These are phyloP conservation scores for Cystobasidium pallidum DNA, from an alignment of 1,284 basidiomycete genomes.

Conservation along the genomic window DNA sequence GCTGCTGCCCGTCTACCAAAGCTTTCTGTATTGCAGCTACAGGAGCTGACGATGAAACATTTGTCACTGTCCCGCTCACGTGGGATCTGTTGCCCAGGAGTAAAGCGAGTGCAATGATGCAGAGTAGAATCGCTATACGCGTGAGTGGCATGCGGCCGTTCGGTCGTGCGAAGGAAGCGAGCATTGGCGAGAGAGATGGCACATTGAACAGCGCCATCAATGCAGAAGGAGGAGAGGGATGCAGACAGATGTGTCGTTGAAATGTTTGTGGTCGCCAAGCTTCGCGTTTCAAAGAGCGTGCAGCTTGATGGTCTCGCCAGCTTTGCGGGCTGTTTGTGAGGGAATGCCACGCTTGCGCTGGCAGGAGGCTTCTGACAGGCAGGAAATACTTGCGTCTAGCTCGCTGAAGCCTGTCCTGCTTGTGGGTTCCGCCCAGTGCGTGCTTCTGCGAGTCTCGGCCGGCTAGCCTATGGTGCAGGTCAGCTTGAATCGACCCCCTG, in stretches of 20 bases:
- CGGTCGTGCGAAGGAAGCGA: neutral
- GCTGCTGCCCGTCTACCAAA: neutral
- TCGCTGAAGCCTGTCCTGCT: too few relatives aligned
- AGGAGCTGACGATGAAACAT: constrained; percentile 6
- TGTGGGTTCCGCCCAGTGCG: too few relatives aligned
- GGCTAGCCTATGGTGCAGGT: too few relatives aligned
- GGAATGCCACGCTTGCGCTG: too few relatives aligned
- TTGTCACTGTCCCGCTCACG: constrained; percentile 5
- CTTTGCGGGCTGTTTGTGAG: too few relatives aligned
- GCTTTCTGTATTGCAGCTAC: constrained; percentile 30
- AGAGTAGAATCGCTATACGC: neutral
- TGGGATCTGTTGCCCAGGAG: neutral
- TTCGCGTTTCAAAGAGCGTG: too few relatives aligned
- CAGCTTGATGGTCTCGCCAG: too few relatives aligned
- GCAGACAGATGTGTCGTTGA: too few relatives aligned
- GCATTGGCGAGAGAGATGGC: constrained; percentile 6
- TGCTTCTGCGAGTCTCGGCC: too few relatives aligned
- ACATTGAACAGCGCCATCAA: neutral
- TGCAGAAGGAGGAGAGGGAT: neutral
- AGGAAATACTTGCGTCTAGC: too few relatives aligned
- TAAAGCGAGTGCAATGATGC: constrained; percentile 1
- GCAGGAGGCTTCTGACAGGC: too few relatives aligned
- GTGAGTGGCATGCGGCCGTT: neutral
- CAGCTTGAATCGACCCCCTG: too few relatives aligned
- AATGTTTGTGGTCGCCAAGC: neutral